Evolutionary conservation across 2,329 filamentous ascomycete genomes (phyloP), one percentile per base, ranked within the genome.

Genomic region (Dactylellina cionopaga): DNA sequence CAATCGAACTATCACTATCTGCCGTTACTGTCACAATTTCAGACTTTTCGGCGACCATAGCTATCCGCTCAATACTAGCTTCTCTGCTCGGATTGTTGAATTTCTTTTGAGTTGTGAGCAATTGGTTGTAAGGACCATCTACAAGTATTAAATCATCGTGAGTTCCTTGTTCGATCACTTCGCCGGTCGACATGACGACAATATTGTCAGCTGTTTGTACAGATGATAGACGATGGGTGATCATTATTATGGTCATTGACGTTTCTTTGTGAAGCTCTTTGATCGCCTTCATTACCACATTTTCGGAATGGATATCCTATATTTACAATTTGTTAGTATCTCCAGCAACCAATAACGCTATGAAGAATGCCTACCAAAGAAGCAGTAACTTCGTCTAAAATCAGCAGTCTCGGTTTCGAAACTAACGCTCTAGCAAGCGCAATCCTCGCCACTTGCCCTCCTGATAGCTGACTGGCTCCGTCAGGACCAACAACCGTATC

Each of bases 151-250:
- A 63, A 3, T 74, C 76, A 66, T 77, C 59, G 75, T 82, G 74
- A 56, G 79, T 76, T 72, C 82, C 75, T 76, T 82, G 74, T 76
- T 83, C 81, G 1, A 81, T 47, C 11, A 82, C 75, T 4, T 75
- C 75, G 2, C 81, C 81, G 15, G 78, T 76, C 0, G 76, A 78
- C 77, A 83, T 79, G 7, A 83, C 81, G 25, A 82, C 77, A 56
- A 83, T 83, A 13, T 78, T 79, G 59, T 83, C 80, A 1, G 81
- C 80, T 29, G 78, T 72, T 55, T 76, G 79, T 25, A 83, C 79
- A 4, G 81, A 81, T 3, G 80, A 78, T n/a, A 83, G 77, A 0
- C 81, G 77, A 77, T 83, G 81, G 0, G 81, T 81, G 66, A 83
- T 80, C 72, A 79, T 78, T 13, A 83, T 78, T 1, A 80, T 81